Conservation (phyloP, 1,284 basidiomycete genomes). For the Mycena citricolor region DNA sequence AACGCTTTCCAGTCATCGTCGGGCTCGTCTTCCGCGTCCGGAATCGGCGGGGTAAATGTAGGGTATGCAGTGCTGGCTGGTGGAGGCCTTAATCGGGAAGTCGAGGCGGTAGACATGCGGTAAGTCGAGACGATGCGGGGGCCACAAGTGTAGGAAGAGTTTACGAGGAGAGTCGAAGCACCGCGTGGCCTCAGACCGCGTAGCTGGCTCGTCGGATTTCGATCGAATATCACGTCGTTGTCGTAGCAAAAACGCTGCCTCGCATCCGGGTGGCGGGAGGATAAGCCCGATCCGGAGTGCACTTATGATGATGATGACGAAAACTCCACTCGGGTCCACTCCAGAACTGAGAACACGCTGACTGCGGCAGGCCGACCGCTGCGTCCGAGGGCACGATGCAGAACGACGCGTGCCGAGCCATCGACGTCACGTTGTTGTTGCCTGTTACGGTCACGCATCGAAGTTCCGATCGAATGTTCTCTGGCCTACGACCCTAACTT, state of each 20-base stretch:
- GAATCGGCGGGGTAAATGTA: constrained; percentile 22
- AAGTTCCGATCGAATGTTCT: no score
- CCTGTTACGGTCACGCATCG: constrained; percentile 15
- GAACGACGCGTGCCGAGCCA: no score
- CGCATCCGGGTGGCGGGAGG: constrained; percentile 26
- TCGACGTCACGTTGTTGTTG: constrained; percentile 18
- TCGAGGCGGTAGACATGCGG: constrained; percentile 18
- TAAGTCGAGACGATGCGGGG: constrained; percentile 20
- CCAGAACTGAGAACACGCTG: no score
- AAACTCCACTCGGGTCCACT: no score
- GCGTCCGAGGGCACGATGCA: constrained; percentile 23
- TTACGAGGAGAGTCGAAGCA: constrained; percentile 34
- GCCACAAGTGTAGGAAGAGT: constrained; percentile 27
- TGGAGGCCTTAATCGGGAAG: constrained; percentile 16
- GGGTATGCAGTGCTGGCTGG: no score
- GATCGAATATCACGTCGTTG: constrained; percentile 16
- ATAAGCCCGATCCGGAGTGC: no score
- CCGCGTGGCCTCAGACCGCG: no score
- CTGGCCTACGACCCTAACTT: no score
- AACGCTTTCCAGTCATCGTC: constrained; percentile 52
- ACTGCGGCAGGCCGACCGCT: no score
- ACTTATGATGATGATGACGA: no score
- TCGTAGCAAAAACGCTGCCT: constrained; percentile 19
- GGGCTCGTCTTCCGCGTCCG: constrained; percentile 45
- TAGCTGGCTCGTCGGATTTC: no score